Base-by-base conservation (phyloP, 108 stramenopile species). In the Seminavis robusta region DNA sequence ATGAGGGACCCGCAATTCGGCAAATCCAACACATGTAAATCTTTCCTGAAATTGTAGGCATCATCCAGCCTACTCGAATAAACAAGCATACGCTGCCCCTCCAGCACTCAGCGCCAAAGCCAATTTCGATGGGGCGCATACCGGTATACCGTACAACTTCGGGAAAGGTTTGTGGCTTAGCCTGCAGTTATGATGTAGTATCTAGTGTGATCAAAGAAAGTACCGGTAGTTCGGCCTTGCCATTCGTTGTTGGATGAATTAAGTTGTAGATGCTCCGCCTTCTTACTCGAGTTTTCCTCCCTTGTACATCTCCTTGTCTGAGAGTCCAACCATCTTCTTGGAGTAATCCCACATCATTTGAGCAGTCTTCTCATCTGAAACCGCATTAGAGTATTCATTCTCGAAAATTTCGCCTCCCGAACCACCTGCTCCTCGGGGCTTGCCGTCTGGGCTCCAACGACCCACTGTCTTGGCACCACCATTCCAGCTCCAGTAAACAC, bases 401-500 rank as follows among this genome's bases (percentile, higher is more conserved):
- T 94, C 93, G 50, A 96, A 96, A 54, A 96, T 91, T 41, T 89
- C 89, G 28, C 95, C 95, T 21, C 95, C 95, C n/a, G 91, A 81
- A 47, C 95, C 95, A 36, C 95, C 95, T 21, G 95, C 93, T 34
- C 95, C 95, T 17, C 66, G 50, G 13, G 89, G 88, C 49, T 90
- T 86, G 10, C 89, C 89, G 41, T 93, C 92, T 6, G 56, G 24
- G 51, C 69, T 73, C 78, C 86, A 91, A 47, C 80, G 75, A 40
- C 90, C 90, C 44, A 96, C 79, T 42, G 85, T 81, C 46, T 95
- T 74, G 39, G 94, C 94, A 23, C 90, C 87, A 31, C 97, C 97
- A 61, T 98, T 98, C 97, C 97, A 98, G 52, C 85, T 77, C 97
- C 97, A 98, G 90, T 98, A 98, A 0, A 93, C 87, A 37, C 77